These are phyloP conservation scores for Candida methanosorbosa DNA, from an alignment of 805 yeast species.

Conservation along the genomic window DNA sequence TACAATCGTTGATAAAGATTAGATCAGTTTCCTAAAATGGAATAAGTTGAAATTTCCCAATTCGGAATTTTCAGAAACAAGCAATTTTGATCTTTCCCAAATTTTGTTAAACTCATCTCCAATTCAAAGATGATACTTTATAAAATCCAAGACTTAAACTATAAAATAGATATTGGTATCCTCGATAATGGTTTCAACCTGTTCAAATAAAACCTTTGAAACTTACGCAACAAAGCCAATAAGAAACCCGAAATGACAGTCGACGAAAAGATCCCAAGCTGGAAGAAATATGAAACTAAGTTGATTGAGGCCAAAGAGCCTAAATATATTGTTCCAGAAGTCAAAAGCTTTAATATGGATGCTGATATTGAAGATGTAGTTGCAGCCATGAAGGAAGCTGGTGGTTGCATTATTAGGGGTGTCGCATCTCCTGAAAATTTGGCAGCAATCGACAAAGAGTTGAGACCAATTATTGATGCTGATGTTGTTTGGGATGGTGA, in stretches of 20 bases:
- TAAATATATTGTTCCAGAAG: constrained; percentile 3
- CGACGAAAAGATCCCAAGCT: neutral
- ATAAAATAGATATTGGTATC: too few relatives aligned
- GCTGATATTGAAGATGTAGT: constrained; percentile 8
- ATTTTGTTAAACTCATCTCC: too few relatives aligned
- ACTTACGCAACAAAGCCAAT: too few relatives aligned
- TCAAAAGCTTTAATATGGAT: constrained; percentile 5
- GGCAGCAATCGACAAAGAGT: constrained; percentile 9
- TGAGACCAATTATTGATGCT: constrained; percentile 10
- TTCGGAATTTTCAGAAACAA: too few relatives aligned
- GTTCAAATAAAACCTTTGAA: too few relatives aligned
- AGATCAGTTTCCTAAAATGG: too few relatives aligned
- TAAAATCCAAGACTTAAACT: too few relatives aligned
- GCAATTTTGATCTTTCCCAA: too few relatives aligned
- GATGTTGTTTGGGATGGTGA: constrained; percentile 17
- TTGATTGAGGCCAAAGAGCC: constrained; percentile 5
- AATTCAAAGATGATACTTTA: too few relatives aligned
- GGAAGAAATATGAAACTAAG: constrained; percentile 5
- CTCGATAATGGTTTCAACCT: too few relatives aligned
- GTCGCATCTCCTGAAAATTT: constrained; percentile 8
- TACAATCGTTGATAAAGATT: too few relatives aligned
- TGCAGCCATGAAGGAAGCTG: constrained; percentile 8
- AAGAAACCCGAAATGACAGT: neutral
- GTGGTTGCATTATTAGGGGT: constrained; percentile 5
- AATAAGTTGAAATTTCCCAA: too few relatives aligned